phyloP scores from a whole-genome alignment of 2,329 filamentous ascomycete genomes.

The Bimuria novae-zelandiae region DNA sequence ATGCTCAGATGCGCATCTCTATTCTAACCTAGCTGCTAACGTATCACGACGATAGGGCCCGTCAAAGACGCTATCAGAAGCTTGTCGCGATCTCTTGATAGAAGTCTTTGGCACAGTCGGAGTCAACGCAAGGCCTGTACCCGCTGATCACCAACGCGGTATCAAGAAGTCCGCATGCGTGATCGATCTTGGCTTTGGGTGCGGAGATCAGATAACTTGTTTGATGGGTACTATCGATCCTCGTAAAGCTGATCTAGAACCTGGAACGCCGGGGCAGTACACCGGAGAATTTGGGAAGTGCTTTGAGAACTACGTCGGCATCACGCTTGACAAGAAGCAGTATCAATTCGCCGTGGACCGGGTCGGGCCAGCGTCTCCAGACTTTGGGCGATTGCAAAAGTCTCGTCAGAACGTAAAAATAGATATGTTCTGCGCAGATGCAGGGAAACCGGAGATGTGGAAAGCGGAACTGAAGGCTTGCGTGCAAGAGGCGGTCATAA shows the following conservation, averaged over 20 bases:
- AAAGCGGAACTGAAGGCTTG: constrained; percentile 25
- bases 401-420: neutral
- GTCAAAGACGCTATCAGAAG: constrained; percentile 44
- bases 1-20: neutral
- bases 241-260: constrained; percentile 4
- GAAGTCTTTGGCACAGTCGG: constrained; percentile 54
- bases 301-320: constrained; percentile 54
- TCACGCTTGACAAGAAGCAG: constrained; percentile 57
- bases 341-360: constrained; percentile 41
- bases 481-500: constrained; percentile 5
- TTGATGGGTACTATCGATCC: constrained; percentile 34
- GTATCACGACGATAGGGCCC: neutral
- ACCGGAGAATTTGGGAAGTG: neutral
- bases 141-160: neutral
- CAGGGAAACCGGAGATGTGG: constrained; percentile 55
- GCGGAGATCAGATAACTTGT: constrained; percentile 61
- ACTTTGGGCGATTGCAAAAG: neutral
- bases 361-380: constrained; percentile 1
- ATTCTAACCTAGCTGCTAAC: too few relatives aligned
- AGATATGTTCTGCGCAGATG: constrained; percentile 55
- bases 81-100: constrained; percentile 56
- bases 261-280: neutral
- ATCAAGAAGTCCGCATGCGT: constrained; percentile 28
- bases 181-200: constrained; percentile 63
- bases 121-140: constrained; percentile 29